Evolutionary conservation across 2,329 filamentous ascomycete species (phyloP), one percentile per base, ranked within the genome.

Genomic region (Fusarium sarcochroum): DNA sequence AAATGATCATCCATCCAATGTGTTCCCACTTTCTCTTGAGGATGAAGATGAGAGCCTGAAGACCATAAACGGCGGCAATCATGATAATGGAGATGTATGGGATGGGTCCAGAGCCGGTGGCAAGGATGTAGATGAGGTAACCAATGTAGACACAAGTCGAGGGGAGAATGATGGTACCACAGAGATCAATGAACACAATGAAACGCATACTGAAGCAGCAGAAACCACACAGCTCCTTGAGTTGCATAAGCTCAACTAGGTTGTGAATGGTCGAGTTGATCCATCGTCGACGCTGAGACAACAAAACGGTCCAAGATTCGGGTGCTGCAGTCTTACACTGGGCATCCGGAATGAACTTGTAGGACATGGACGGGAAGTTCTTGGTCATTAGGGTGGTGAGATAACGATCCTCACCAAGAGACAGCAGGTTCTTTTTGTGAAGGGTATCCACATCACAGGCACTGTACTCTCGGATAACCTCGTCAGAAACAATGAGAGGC

Each of bases 231-330:
- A 99, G 91, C 76, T 99, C 94, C 79, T 94, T 91, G 46, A 99
- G 86, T 74, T 91, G 91, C 77, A 97, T 91, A 76, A 99, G 84
- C 79, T 99, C 96, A 25, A 91, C 92, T 76, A 99, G 81, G 78
- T 99, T 99, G 85, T 99, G 96, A 65, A 99, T 91, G 11, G 96
- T 99, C 2, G 96, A 98, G 83, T 99, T 99, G 80, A 99, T 99
- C 96, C 96, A 99, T 78, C 96, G 92, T 84, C 96, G 94, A 86
- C 96, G 91, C 79, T 99, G 96, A n/a, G 96, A 99, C 32, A 99
- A 85, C 73, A 99, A 83, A 73, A 99, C 93, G 76, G 90, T 92
- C 93, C 94, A 99, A 23, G 91, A 93, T 75, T 98, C 94, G 3
- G 96, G 96, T 1, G 96, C 96, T 42, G 95, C 95, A 3, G 96